A percentile compares a stretch with the other conserved stretches of the same genome.
Evolutionary conservation across 768 basidiomycete genomes (phyloP).

Genomic region (Exidia glandulosa): DNA sequence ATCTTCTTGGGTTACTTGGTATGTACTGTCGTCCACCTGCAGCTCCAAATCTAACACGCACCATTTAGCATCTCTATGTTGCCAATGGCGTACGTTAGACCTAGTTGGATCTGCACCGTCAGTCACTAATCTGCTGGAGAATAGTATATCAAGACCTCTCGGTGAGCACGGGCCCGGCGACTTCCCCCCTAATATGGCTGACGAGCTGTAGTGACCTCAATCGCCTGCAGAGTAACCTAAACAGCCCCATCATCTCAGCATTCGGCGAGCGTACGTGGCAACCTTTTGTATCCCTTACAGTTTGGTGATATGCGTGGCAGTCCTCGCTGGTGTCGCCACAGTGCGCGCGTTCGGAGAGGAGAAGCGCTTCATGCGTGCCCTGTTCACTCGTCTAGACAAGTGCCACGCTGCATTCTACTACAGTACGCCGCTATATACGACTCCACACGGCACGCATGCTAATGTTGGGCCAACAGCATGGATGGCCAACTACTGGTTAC

Average conservation of each 20-base stretch:
- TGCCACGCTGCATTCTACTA: slow-evolving; percentile 1
- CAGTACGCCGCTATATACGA: too few relatives aligned
- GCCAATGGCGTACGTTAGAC: background rate
- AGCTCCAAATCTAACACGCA: background rate
- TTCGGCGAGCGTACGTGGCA: slow-evolving; percentile 5
- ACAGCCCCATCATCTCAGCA: slow-evolving; percentile 11
- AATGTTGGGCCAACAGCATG: background rate
- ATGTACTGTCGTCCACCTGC: too few relatives aligned
- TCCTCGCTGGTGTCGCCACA: slow-evolving; percentile 16
- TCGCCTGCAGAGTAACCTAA: slow-evolving; percentile 22
- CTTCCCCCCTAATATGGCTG: slow-evolving; percentile 3
- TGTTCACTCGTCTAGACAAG: slow-evolving; percentile 2
- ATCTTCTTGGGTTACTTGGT: slow-evolving; percentile 1
- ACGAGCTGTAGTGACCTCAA: slow-evolving; percentile 19
- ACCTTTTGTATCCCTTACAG: background rate
- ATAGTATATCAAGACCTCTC: background rate
- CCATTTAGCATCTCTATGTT: background rate
- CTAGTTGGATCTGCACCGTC: background rate
- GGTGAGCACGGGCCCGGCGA: background rate
- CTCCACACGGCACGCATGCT: too few relatives aligned
- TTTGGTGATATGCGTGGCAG: slow-evolving; percentile 7
- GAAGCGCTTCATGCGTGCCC: slow-evolving; percentile 2
- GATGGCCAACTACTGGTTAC: background rate
- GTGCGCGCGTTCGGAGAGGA: slow-evolving; percentile 9
- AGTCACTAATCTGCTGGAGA: background rate